Evolutionary conservation across 2,329 filamentous ascomycete species (phyloP), one percentile per base, ranked within the genome.

Genomic region (Phialophora expanda): DNA sequence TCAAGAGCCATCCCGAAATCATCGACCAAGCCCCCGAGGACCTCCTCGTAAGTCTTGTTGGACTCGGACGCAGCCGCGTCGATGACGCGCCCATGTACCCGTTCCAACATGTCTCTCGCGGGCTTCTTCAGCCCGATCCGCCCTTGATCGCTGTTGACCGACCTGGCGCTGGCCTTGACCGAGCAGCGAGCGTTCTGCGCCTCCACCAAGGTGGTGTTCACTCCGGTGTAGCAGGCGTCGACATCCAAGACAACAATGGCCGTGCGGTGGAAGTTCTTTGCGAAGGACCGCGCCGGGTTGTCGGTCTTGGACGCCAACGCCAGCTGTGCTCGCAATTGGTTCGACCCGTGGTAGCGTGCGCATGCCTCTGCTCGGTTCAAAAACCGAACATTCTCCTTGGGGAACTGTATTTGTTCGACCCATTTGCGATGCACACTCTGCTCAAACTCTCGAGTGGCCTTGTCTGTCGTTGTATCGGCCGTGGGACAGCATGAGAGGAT

Each of bases 1-100:
- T 51, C 48, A 8, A 51, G 48, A 22, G 48, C 48, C 8, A 51
- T 51, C 24, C 24, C 48, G 20, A 51, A 51, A 8, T 51, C 48
- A 22, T 28, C 20, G 20, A 51, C 22, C 9, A 51, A 8, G 14
- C 12, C 20, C 1, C 24, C n/a, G 11, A 51, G 48, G 3, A 51
- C 24, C 48, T 51, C 48, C 9, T 51, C 24, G 48, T 22, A 28
- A 12, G 48, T 14, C 48, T 12, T 24, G 48, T 26, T 14, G 9
- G 48, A 51, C 20, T 51, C 48, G 48, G 14, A 26, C 22, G 48
- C 48, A 22, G 48, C 48, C 3, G 20, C 48, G 20, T 22, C 4
- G 48, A 51, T 51, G 7, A 12, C 24, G 6, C 8, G 9, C 20
- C 20, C 14, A 22, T 51, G 48, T 1, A 12, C 9, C 24, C 22